Base-by-base conservation (phyloP, 176 grass and related monocot genomes). In the Triticum urartu region DNA sequence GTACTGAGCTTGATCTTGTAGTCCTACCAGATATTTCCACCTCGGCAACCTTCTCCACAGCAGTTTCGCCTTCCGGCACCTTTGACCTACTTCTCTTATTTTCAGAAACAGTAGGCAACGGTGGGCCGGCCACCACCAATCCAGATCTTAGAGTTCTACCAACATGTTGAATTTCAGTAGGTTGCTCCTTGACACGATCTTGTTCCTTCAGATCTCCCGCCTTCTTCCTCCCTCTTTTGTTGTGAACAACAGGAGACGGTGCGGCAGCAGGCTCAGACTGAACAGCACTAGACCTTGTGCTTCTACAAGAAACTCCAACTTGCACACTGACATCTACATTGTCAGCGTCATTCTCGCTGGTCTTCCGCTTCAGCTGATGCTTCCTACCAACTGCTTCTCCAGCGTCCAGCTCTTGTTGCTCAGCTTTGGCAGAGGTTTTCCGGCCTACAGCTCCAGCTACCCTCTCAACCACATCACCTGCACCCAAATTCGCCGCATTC, bases 181-280 rank as follows among this genome's bases (percentile, higher is more conserved):
- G 21, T 18, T 72, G 64, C 17, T 78, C 73, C 30, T 86, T 22
- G n/a, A 35, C 56, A 64, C 0, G 47, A 30, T 7, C 4, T 30
- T 83, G 24, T 34, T 35, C 77, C 14, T 79, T 60, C 14, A 4
- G 22, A 30, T 35, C 75, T 22, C 25, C 18, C 11, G 62, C 33
- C 59, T 58, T 81, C 22, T 74, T 73, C 73, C 36, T 45, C 39
- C 34, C 28, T 68, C 48, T 67, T 75, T 85, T 87, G 40, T 81
- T 85, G 63, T 81, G 81, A 40, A 79, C 42, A 78, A 63, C 47
- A 79, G 70, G 66, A 52, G 81, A 71, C 54, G 12, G 40, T 54
- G 74, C 13, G 38, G 26, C 45, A n/a, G 45, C 15, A 6, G 42
- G 39, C 5, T 4, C 42, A 0, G 18, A 32, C 43, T 83, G 79